These are phyloP conservation scores for Diutina pseudorugosa DNA, from an alignment of 1,139 yeast species.

Conservation along the genomic window DNA sequence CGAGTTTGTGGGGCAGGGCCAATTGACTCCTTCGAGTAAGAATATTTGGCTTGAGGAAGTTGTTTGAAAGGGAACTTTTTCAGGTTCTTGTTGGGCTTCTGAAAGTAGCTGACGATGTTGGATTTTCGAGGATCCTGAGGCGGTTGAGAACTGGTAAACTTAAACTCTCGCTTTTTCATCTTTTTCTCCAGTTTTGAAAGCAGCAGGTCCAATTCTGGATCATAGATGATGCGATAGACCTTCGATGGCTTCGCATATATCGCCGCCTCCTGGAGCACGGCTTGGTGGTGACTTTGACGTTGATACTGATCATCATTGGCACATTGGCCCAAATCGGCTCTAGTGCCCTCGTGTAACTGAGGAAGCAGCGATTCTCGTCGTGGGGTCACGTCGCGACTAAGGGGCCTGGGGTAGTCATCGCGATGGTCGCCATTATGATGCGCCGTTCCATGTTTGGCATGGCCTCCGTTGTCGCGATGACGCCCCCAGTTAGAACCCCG, in stretches of 20 bases:
- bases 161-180: constrained; percentile 25
- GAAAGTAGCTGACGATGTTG: constrained; percentile 20
- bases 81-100: constrained; percentile 30
- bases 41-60: constrained; percentile 41
- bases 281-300: constrained; percentile 20
- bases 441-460: background rate
- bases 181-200: constrained; percentile 20
- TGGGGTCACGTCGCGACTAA: background rate
- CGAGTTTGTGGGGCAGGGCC: constrained; percentile 70
- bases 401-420: background rate
- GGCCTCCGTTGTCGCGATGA: background rate
- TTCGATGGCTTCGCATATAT: constrained; percentile 14
- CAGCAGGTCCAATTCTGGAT: constrained; percentile 36
- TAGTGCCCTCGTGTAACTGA: background rate
- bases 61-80: constrained; percentile 34
- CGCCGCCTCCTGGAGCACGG: constrained; percentile 9
- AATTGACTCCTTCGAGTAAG: constrained; percentile 57
- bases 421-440: background rate
- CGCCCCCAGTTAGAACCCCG: background rate
- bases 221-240: constrained; percentile 37
- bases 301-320: constrained; percentile 17
- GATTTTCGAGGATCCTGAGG: constrained; percentile 23
- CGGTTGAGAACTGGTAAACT: constrained; percentile 17
- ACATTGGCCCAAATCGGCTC: background rate
- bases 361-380: background rate